Base-by-base conservation (phyloP, 129 eudicot species). In the Artemisia tridentata region DNA sequence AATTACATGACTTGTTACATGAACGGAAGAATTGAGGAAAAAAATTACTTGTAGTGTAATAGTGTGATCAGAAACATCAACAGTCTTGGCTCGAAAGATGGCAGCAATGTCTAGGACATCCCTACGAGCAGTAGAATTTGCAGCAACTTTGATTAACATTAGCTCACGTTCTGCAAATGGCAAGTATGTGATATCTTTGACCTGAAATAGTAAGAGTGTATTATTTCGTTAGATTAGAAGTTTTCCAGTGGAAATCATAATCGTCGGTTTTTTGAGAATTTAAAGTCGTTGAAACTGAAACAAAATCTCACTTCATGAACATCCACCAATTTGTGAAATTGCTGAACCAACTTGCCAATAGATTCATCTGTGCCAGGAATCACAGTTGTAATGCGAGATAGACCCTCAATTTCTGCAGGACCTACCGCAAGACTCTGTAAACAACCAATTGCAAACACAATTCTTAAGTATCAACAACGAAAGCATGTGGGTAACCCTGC, bases 31-130 rank as follows among this genome's bases (percentile, higher is more conserved):
- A 47, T 31, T 41, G 13, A 3, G 27, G 60, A 69, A 69, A 48
- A 48, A 58, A 51, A 15, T 65, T 61, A 90, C 99, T 91, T 95
- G 88, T 55, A 95, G 76, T 21, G 99, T 95, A 34, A 95, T 71
- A 23, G 97, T 95, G 74, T 95, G 99, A 75, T 88, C 97, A 77
- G 97, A 95, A 57, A 90, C 96, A 84, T 95, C 97, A 72, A 95
- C 97, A 57, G 97, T 89, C 61, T 95, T 95, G 47, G 97, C 97
- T 17, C 97, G 86, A 76, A 95, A 95, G 75, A 95, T 95, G 73
- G 79, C 72, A 34, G 99, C 97, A 75, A 95, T 88, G 75, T 95
- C 99, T 50, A 95, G 86, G 49, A 95, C 97, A 82, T 86, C 91
- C 64, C 96, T 85, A 27, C 96, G 77, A 68, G 96, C 97, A 72